Conservation (phyloP, 306 rosid species). For the Inga oerstediana region DNA sequence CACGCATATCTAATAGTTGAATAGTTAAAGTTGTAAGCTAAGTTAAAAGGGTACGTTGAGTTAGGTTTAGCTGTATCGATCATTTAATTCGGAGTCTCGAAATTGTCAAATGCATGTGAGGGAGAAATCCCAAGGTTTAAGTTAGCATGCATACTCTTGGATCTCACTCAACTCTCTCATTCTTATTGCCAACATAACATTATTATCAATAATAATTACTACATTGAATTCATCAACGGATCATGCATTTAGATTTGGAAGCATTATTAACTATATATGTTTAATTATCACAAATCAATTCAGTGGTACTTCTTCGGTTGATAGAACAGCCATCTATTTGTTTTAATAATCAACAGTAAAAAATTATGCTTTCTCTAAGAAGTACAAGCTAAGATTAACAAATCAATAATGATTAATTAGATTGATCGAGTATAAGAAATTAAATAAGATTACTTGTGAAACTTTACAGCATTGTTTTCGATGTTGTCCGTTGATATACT, state of each 20-base stretch:
- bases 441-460: no score
- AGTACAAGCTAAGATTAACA: no score
- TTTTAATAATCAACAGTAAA: no score
- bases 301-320: no score
- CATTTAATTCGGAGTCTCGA: slow-evolving; percentile 32
- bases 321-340: no score
- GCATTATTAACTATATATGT: neutral
- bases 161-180: slow-evolving; percentile 33
- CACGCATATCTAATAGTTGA: neutral
- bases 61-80: slow-evolving; percentile 13
- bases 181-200: slow-evolving; percentile 11
- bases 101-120: slow-evolving; percentile 27
- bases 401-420: no score
- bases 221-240: neutral
- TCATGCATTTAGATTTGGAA: neutral
- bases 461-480: no score
- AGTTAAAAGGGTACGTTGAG: neutral
- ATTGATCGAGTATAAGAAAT: no score
- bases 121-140: slow-evolving; percentile 25
- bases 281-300: no score
- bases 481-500: no score
- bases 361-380: no score
- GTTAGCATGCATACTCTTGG: slow-evolving; percentile 34
- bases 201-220: neutral
- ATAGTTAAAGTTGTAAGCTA: neutral